Evolutionary conservation across 208 protist species (phyloP).

Genomic region (Wallacemonas collosoma): DNA sequence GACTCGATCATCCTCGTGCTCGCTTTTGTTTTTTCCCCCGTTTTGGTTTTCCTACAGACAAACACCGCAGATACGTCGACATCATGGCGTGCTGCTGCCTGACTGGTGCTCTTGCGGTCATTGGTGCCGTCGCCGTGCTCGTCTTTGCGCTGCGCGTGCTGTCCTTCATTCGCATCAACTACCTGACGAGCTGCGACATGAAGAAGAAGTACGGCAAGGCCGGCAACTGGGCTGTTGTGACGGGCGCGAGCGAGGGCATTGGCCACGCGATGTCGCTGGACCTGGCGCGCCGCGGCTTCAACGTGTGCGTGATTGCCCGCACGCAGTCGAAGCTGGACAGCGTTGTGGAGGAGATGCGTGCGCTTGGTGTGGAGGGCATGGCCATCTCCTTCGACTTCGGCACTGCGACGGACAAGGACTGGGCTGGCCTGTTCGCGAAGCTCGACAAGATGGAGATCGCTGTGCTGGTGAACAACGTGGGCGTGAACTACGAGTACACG

Average conservation of each 20-base stretch:
- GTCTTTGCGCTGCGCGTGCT: neutral
- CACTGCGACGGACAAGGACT: conserved; percentile 51
- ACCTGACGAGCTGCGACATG: conserved; percentile 55
- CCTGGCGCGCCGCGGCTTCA: conserved; percentile 90
- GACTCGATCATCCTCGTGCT: neutral
- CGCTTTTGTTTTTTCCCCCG: neutral
- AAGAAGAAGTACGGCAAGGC: conserved; percentile 71
- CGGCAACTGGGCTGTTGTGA: conserved; percentile 92
- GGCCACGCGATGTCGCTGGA: conserved; percentile 90
- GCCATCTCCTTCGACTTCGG: conserved; percentile 88
- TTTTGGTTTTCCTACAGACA: neutral
- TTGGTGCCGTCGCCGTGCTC: conserved; percentile 35
- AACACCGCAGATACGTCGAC: neutral
- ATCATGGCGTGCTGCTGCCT: conserved; percentile 3
- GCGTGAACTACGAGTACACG: conserved; percentile 92
- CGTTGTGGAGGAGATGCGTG: conserved; percentile 69
- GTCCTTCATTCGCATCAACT: conserved; percentile 79
- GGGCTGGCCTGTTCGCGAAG: conserved; percentile 53
- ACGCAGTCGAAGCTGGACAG: conserved; percentile 87
- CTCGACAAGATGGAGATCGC: conserved; percentile 58
- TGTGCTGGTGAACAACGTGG: conserved; percentile 93
- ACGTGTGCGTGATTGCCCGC: conserved; percentile 90
- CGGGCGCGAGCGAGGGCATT: conserved; percentile 95
- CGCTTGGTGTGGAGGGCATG: conserved; percentile 70
- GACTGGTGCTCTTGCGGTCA: conserved; percentile 15